Percentiles rank a stretch among this genome's conserved stretches.
These are phyloP conservation scores for Trypanosoma congolense DNA, from an alignment of 208 protist genomes.

Conservation along the genomic window DNA sequence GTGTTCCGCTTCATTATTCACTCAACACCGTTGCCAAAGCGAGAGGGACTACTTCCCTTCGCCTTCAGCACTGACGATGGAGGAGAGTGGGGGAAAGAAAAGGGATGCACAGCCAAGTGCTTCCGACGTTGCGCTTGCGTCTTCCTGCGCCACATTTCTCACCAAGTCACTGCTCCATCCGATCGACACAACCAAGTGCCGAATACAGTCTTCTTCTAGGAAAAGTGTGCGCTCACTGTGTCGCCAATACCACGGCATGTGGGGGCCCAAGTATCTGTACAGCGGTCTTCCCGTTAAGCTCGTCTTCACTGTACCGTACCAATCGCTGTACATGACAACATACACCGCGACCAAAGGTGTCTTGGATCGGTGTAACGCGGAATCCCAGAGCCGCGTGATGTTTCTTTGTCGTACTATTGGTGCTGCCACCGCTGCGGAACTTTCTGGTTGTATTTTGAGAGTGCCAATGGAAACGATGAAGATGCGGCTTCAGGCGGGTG, in stretches of 20 bases:
- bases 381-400: not conserved
- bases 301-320: constrained; percentile 70
- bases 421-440: constrained; percentile 52
- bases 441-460: constrained; percentile 45
- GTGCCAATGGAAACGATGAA: constrained; percentile 87
- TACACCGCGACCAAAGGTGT: constrained; percentile 39
- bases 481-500: constrained; percentile 67
- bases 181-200: constrained; percentile 81
- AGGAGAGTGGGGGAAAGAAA: not conserved
- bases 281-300: constrained; percentile 71
- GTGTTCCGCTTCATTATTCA: no score
- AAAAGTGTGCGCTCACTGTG: constrained; percentile 21
- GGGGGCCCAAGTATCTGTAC: constrained; percentile 60
- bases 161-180: constrained; percentile 79
- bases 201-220: constrained; percentile 37
- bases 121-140: constrained; percentile 30
- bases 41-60: not conserved
- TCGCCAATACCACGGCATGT: constrained; percentile 50
- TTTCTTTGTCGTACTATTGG: constrained; percentile 36
- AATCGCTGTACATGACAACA: constrained; percentile 61
- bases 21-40: no score
- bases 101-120: constrained; percentile 7
- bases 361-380: constrained; percentile 4
- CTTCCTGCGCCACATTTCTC: constrained; percentile 38
- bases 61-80: not conserved